Evolutionary conservation across 202 grass and related monocot genomes (phyloP).

Genomic region (Eragrostis tef): DNA sequence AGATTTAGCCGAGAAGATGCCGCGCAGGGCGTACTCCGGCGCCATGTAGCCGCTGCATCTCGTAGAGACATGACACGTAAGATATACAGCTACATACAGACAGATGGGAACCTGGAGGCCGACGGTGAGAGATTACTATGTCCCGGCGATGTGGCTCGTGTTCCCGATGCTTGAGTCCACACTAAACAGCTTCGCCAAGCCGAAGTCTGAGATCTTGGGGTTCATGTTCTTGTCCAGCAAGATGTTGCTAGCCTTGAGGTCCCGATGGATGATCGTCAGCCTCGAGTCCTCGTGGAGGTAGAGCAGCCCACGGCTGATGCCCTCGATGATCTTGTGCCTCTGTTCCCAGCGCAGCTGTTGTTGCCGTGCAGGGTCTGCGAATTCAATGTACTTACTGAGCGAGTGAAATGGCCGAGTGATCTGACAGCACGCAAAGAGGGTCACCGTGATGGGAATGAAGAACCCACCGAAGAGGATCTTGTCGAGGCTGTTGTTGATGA

Average conservation of each 20-base stretch:
- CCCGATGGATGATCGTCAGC: slow-evolving; percentile 62
- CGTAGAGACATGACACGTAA: no score
- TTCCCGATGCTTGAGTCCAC: slow-evolving; percentile 44
- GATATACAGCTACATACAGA: no score
- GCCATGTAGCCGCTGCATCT: slow-evolving; percentile 65
- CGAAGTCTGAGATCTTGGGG: slow-evolving; percentile 79
- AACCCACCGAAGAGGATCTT: slow-evolving; percentile 57
- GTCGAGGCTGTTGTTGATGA: slow-evolving; percentile 61
- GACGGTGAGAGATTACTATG: slow-evolving; percentile 44
- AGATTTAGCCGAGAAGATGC: slow-evolving; percentile 64
- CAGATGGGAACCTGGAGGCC: no score
- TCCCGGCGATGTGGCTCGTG: slow-evolving; percentile 61
- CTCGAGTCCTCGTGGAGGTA: slow-evolving; percentile 75
- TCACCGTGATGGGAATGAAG: not conserved
- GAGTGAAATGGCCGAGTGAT: not conserved
- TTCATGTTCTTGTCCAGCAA: slow-evolving; percentile 63
- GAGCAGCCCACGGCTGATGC: slow-evolving; percentile 51
- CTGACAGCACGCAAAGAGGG: not conserved
- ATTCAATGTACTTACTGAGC: not conserved
- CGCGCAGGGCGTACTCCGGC: slow-evolving; percentile 63
- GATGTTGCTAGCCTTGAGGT: slow-evolving; percentile 70
- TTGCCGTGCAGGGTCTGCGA: slow-evolving; percentile 43
- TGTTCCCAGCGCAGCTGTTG: slow-evolving; percentile 33
- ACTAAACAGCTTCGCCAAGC: slow-evolving; percentile 59
- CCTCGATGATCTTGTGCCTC: slow-evolving; percentile 63